Percentiles rank a stretch among this genome's conserved stretches.
phyloP scores from a whole-genome alignment of 805 yeast species.

The Saccharomycopsis sp. region DNA sequence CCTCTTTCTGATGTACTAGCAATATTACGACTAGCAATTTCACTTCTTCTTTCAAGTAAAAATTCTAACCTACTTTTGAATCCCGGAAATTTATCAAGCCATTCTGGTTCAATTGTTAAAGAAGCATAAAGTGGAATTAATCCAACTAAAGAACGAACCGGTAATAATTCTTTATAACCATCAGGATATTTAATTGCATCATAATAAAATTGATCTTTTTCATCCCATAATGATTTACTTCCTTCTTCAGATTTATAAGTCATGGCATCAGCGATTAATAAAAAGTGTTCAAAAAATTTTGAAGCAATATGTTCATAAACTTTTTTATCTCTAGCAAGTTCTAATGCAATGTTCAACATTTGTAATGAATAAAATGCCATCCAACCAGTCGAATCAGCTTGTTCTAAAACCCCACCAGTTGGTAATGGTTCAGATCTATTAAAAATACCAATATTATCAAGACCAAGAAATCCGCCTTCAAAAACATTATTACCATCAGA shows the following conservation, averaged over 20 bases:
- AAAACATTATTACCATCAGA: constrained; percentile 77
- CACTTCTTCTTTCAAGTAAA: constrained; percentile 63
- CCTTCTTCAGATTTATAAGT: constrained; percentile 41
- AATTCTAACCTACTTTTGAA: constrained; percentile 77
- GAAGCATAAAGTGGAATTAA: constrained; percentile 86
- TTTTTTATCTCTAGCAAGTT: constrained; percentile 72
- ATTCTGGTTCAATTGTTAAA: constrained; percentile 76
- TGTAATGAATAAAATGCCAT: constrained; percentile 88
- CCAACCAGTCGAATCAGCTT: constrained; percentile 97
- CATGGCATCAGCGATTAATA: constrained; percentile 91
- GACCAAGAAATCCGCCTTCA: constrained; percentile 89
- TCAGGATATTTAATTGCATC: constrained; percentile 83
- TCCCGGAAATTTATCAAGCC: constrained; percentile 65
- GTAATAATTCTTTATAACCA: constrained; percentile 55
- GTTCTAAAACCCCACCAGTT: constrained; percentile 82
- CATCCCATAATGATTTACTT: constrained; percentile 76
- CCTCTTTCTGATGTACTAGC: constrained; percentile 77
- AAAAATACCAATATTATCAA: constrained; percentile 87
- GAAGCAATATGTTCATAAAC: constrained; percentile 92
- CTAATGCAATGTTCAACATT: constrained; percentile 88
- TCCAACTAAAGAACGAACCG: constrained; percentile 84
- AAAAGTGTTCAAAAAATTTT: constrained; percentile 86
- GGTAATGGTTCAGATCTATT: constrained; percentile 91
- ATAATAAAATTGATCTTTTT: constrained; percentile 76
- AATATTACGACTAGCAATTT: constrained; percentile 69